These are phyloP conservation scores for Microsporum ferrugineum DNA, from an alignment of 2,329 filamentous ascomycete genomes.

Conservation along the genomic window DNA sequence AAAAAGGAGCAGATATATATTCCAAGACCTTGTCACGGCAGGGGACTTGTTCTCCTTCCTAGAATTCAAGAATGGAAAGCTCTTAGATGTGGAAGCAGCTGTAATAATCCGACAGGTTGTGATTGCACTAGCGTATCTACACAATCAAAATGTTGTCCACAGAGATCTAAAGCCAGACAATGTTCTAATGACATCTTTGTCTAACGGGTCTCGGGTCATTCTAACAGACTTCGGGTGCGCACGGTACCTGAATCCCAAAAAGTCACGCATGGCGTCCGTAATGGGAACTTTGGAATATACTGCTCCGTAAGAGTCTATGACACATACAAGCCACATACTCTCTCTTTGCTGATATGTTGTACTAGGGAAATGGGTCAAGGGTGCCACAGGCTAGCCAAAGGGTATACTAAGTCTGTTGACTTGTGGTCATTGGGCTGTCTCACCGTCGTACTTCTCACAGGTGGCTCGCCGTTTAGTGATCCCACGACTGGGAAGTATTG, in stretches of 20 bases:
- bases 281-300: conserved; percentile 47
- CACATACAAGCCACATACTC: neutral
- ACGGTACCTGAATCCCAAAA: conserved; percentile 23
- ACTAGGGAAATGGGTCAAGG: conserved; percentile 17
- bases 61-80: conserved; percentile 36
- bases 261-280: conserved; percentile 41
- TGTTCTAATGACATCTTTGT: conserved; percentile 46
- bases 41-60: conserved; percentile 52
- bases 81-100: conserved; percentile 42
- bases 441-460: conserved; percentile 41
- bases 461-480: conserved; percentile 38
- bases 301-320: conserved; percentile 43
- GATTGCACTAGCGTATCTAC: conserved; percentile 48
- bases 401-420: conserved; percentile 48
- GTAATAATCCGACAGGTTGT: conserved; percentile 46
- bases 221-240: conserved; percentile 52
- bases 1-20: conserved; percentile 42
- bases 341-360: conserved; percentile 3
- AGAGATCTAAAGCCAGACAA: conserved; percentile 55
- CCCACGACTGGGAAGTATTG: conserved; percentile 22
- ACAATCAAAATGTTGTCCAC: conserved; percentile 45
- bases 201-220: conserved; percentile 42
- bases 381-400: neutral
- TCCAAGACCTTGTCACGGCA: conserved; percentile 48
- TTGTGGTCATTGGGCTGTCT: conserved; percentile 53